Percentiles rank a stretch among this genome's conserved stretches.
Conservation (phyloP, 169 alveolate species). For the Babesia ovis region DNA sequence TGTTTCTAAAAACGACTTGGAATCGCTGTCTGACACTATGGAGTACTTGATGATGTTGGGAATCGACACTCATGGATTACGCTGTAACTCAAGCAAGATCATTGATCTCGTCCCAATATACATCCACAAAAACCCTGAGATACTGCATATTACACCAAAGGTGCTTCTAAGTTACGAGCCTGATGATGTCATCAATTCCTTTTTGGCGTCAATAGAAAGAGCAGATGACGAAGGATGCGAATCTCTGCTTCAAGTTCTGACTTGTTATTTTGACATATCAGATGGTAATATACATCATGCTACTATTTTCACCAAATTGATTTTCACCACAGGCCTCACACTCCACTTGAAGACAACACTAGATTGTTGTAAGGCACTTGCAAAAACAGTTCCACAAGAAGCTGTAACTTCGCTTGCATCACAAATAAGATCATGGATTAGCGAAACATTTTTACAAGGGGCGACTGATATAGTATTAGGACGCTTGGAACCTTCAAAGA, state of each 20-base stretch:
- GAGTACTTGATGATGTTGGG: constrained; percentile 25
- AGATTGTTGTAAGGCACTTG: constrained; percentile 19
- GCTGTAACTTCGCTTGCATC: not conserved
- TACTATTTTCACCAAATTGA: not conserved
- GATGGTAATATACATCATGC: not conserved
- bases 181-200: constrained; percentile 12
- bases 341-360: constrained; percentile 9
- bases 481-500: not conserved
- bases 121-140: constrained; percentile 7
- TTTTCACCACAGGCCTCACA: not conserved
- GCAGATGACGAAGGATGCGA: not conserved
- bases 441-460: not conserved
- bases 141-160: constrained; percentile 9
- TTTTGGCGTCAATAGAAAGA: not conserved
- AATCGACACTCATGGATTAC: not conserved
- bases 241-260: not conserved
- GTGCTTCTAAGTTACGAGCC: constrained; percentile 3
- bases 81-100: not conserved
- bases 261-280: constrained; percentile 3
- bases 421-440: not conserved
- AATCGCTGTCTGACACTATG: not conserved
- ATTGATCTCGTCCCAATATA: constrained; percentile 9
- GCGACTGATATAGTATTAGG: not conserved
- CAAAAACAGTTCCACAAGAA: constrained; percentile 1
- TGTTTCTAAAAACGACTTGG: not conserved